Conservation (phyloP, 2,329 filamentous ascomycete genomes). For the Triangularia verruculosa region DNA sequence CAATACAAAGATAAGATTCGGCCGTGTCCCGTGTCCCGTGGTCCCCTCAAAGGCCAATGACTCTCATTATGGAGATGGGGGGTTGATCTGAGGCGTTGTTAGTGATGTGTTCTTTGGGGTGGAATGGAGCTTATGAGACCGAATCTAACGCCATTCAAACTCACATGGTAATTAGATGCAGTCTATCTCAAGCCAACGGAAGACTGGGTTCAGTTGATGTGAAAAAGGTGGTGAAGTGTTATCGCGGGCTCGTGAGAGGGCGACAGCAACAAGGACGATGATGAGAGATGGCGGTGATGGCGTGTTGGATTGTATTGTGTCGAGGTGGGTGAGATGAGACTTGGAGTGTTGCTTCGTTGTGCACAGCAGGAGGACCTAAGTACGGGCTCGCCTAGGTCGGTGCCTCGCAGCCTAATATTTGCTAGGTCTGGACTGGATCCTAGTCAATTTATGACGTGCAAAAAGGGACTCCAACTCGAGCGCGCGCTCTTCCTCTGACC, state of each 20-base stretch:
- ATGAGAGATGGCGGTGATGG: neutral
- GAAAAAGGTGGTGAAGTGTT: too few relatives aligned
- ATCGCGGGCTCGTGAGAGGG: too few relatives aligned
- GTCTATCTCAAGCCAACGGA: too few relatives aligned
- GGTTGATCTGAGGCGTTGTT: neutral
- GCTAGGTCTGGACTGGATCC: neutral
- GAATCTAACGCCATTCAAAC: neutral
- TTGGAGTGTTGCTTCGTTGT: neutral
- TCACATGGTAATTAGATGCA: neutral
- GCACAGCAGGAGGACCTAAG: neutral
- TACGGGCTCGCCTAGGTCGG: neutral
- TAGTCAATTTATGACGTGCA: neutral
- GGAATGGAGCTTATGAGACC: neutral
- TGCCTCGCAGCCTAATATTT: neutral
- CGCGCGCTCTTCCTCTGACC: too few relatives aligned
- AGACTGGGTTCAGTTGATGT: too few relatives aligned
- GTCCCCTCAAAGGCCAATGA: neutral
- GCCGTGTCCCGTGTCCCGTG: neutral
- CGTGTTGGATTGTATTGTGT: neutral
- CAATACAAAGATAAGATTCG: too few relatives aligned
- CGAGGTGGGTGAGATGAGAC: neutral
- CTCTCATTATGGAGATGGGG: neutral
- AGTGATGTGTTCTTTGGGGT: neutral
- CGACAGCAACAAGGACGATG: neutral
- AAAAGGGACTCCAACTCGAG: neutral